Evolutionary conservation across 306 rosid genomes (phyloP), one percentile per base, ranked within the genome.

Genomic region (Pyrus betulifolia): DNA sequence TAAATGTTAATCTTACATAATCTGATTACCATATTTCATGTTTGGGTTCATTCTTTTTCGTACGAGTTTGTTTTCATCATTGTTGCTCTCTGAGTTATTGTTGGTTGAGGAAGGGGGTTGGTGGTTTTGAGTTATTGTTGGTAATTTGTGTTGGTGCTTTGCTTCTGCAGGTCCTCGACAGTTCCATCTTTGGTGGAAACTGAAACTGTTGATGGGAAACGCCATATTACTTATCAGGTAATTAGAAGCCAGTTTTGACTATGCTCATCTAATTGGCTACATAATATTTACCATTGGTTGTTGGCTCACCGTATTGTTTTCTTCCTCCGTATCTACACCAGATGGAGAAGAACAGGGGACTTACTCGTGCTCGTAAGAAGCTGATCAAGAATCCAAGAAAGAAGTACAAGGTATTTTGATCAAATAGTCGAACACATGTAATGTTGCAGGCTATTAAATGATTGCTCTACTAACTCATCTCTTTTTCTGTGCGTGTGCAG

Each of bases 331-430:
- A 77, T 74, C 13, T 38, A 66, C 68, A 74, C 72, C 55, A 90
- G 98, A 93, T 93, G 79, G 84, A 83, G 79, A 93, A 93, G 90
- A 93, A 93, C 71, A 84, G 93, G 83, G 98, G 98, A 21, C 85
- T 94, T 63, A 94, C 98, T 68, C 87, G 95, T 11, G 63, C 33
- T 35, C 93, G 97, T 31, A 92, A 92, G 78, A 91, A 91, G 91
- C 67, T 31, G 3, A 87, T 51, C 8, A 94, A 94, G 94, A 94
- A 94, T 87, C 97, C 96, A 55, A 90, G 98, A 75, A 94, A 89
- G 92, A 92, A 94, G 63, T 87, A 94, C 90, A 94, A 83, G 98
- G 98, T 94, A 89, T 25, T 84, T 60, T 21, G 63, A 28, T 38
- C 45, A 11, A 75, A 70, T 15, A 55, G 52, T 59, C 11, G 21